Base-by-base conservation (phyloP, 73 alveolate species). In the Paraurostyla sp. region DNA sequence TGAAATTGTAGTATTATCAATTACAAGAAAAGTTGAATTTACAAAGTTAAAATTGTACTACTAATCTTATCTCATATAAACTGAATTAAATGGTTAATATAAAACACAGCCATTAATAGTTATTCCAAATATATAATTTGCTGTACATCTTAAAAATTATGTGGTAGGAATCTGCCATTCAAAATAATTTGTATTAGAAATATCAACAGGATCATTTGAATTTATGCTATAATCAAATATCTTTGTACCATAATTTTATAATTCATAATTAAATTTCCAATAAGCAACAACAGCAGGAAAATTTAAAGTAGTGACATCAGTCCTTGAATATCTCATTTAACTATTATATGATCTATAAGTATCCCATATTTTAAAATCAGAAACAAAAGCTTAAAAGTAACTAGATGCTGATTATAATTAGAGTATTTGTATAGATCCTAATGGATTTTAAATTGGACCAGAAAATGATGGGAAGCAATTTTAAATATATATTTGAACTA, bases 331-430 rank as follows among this genome's bases (percentile, higher is more conserved):
- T 36, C 82, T 65, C 11, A 2, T 11, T 2, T 18, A 18, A 6
- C 3, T 13, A 7, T 2, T 32, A 0, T 33, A 2, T 22, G 18
- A 36, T 65, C 82, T 65, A 30, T 36, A 36, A 15, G 82, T 65
- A 65, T 65, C 82, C 82, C 82, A 65, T 1, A 65, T 65, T 35
- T 65, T 65, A 16, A 65, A 18, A 20, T 65, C 82, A 7, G 56
- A 3, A 65, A 65, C 41, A 38, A 13, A 65, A 11, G 60, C 6
- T 32, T 38, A 35, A 65, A 65, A 65, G 32, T 32, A 22, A 6
- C 50, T 18, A 36, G 60, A 65, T 23, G 27, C 29, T 38, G 82
- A 38, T 30, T 58, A 16, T n/a, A n/a, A n/a, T n/a, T n/a, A n/a
- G n/a, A n/a, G n/a, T n/a, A n/a, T n/a, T n/a, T n/a, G n/a, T n/a